These are phyloP conservation scores for Papilionanthe hybrid DNA, from an alignment of 116 monocot genomes.

Conservation along the genomic window DNA sequence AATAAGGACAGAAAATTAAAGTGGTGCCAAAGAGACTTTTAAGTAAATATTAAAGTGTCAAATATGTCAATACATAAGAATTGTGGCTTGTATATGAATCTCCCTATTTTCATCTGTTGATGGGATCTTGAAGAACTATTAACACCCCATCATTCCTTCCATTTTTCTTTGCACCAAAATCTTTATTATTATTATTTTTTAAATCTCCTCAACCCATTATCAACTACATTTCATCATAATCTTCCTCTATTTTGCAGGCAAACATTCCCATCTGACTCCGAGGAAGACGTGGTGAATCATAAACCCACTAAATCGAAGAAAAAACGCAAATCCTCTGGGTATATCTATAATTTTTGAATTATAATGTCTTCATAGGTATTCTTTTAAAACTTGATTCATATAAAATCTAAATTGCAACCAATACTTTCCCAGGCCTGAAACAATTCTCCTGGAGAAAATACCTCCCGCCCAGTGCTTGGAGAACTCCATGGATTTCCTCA, in stretches of 20 bases:
- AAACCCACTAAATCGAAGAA: conserved; percentile 42
- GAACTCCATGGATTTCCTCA: conserved; percentile 69
- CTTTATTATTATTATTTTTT: not conserved
- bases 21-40: no score
- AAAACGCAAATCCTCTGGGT: conserved; percentile 54
- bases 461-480: conserved; percentile 46
- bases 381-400: no score
- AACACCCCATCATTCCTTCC: no score
- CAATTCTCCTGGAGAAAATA: conserved; percentile 57
- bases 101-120: no score
- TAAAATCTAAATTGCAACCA: not conserved
- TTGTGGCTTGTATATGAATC: no score
- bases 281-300: conserved; percentile 47
- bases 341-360: not conserved
- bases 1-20: no score
- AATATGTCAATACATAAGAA: no score
- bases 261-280: conserved; percentile 64
- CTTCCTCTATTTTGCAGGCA: conserved; percentile 20
- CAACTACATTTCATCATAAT: not conserved
- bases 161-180: not conserved
- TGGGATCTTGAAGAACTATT: no score
- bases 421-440: conserved; percentile 38
- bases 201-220: not conserved
- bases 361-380: no score
- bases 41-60: no score